A percentile compares a stretch with the other conserved stretches of the same genome.
Conservation (phyloP, 106 monocot species). For the Acorus calamus region DNA sequence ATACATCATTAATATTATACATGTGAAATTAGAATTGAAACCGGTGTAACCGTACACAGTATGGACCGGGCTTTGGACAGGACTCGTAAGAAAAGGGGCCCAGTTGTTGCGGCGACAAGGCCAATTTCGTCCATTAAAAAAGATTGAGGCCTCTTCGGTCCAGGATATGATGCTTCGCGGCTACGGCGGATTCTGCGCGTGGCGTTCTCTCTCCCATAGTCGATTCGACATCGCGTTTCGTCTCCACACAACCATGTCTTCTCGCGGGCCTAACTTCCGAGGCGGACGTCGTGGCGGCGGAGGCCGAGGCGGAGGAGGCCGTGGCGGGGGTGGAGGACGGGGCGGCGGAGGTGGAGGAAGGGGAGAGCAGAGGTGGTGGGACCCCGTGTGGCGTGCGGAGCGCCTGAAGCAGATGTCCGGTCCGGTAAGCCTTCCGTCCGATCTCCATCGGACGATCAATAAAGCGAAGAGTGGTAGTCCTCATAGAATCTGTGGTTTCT, state of each 20-base stretch:
- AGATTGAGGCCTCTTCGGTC: too few relatives aligned
- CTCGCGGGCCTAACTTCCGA: conserved; percentile 41
- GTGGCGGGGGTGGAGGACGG: conserved; percentile 18
- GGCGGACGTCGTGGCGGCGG: conserved; percentile 36
- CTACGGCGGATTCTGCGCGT: too few relatives aligned
- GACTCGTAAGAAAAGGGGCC: too few relatives aligned
- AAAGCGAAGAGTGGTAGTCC: neutral
- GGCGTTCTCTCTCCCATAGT: too few relatives aligned
- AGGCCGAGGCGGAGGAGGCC: conserved; percentile 4
- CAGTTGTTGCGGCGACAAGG: too few relatives aligned
- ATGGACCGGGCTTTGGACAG: too few relatives aligned
- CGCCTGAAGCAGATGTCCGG: conserved; percentile 54
- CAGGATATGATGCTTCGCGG: too few relatives aligned
- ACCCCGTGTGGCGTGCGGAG: conserved; percentile 71
- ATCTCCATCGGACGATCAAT: neutral
- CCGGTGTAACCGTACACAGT: too few relatives aligned
- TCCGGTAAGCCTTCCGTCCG: neutral
- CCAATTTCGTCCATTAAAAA: too few relatives aligned
- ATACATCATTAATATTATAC: too few relatives aligned
- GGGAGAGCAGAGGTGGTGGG: conserved; percentile 85
- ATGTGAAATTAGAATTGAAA: too few relatives aligned
- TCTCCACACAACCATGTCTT: conserved; percentile 33
- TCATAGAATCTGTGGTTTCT: neutral
- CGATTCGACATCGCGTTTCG: too few relatives aligned
- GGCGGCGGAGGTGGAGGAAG: conserved; percentile 35